phyloP scores from a whole-genome alignment of 1,284 basidiomycete genomes.

The Fomitopsis betulina region DNA sequence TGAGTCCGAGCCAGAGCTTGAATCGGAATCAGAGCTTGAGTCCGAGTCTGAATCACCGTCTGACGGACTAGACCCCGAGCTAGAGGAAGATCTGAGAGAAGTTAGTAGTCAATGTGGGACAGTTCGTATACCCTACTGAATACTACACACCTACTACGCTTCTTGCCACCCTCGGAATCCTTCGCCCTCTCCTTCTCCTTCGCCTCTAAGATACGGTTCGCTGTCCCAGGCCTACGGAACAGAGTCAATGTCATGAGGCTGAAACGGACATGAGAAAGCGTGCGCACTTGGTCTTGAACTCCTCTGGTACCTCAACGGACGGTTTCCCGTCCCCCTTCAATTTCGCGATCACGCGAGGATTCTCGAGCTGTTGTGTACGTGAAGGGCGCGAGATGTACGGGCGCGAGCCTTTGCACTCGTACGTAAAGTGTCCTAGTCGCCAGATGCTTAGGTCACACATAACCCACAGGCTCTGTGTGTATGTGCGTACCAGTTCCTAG shows the following conservation, averaged over 20 bases:
- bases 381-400: constrained; percentile 78
- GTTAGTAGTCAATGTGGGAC: not conserved
- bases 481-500: constrained; percentile 48
- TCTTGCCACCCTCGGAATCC: constrained; percentile 38
- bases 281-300: constrained; percentile 72
- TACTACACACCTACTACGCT: constrained; percentile 45
- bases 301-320: constrained; percentile 72
- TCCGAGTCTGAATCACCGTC: not conserved
- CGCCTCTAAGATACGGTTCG: constrained; percentile 67
- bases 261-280: not conserved
- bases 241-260: not conserved
- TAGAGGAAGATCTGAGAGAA: not conserved
- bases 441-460: not conserved
- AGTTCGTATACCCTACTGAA: not conserved
- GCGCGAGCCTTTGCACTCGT: constrained; percentile 67
- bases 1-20: constrained; percentile 29
- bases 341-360: constrained; percentile 59
- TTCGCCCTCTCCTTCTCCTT: constrained; percentile 67
- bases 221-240: constrained; percentile 53
- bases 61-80: not conserved
- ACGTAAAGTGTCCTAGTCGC: constrained; percentile 68
- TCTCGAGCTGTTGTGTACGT: constrained; percentile 71
- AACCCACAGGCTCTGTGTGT: not conserved
- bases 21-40: constrained; percentile 15
- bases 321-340: constrained; percentile 62